These are phyloP conservation scores for Darksidea phi DNA, from an alignment of 495 filamentous ascomycete species.

Conservation along the genomic window DNA sequence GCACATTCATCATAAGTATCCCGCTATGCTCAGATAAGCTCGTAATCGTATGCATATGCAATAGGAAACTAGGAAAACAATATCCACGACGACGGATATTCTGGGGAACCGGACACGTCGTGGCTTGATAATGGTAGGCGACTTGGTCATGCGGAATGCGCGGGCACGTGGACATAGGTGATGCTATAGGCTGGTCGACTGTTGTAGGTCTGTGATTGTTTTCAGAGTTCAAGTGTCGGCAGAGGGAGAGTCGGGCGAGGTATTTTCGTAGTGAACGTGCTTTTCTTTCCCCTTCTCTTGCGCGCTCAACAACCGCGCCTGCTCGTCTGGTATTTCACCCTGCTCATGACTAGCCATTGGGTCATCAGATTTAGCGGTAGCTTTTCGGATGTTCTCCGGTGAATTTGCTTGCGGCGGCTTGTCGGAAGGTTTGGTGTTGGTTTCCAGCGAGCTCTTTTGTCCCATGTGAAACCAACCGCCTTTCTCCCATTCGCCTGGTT, in stretches of 20 bases:
- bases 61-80: too few relatives aligned
- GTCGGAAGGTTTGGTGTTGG: conserved; percentile 4
- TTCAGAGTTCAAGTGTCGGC: neutral
- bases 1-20: too few relatives aligned
- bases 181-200: too few relatives aligned
- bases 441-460: conserved; percentile 7
- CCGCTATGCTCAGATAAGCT: too few relatives aligned
- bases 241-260: neutral
- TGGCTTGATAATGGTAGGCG: too few relatives aligned
- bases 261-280: conserved; percentile 14
- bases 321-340: conserved; percentile 21
- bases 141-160: too few relatives aligned
- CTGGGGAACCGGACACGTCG: too few relatives aligned
- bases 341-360: conserved; percentile 2
- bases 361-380: neutral
- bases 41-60: too few relatives aligned
- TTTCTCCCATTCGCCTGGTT: conserved; percentile 43
- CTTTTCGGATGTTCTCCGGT: neutral
- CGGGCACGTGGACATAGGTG: too few relatives aligned
- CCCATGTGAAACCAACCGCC: conserved; percentile 44
- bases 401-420: conserved; percentile 4
- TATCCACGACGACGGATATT: too few relatives aligned
- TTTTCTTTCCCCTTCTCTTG: conserved; percentile 23
- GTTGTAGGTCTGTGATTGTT: too few relatives aligned
- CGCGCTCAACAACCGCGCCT: conserved; percentile 10